phyloP scores from a whole-genome alignment of 2,329 filamentous ascomycete species.

The Cladosporium sphaerospermum region DNA sequence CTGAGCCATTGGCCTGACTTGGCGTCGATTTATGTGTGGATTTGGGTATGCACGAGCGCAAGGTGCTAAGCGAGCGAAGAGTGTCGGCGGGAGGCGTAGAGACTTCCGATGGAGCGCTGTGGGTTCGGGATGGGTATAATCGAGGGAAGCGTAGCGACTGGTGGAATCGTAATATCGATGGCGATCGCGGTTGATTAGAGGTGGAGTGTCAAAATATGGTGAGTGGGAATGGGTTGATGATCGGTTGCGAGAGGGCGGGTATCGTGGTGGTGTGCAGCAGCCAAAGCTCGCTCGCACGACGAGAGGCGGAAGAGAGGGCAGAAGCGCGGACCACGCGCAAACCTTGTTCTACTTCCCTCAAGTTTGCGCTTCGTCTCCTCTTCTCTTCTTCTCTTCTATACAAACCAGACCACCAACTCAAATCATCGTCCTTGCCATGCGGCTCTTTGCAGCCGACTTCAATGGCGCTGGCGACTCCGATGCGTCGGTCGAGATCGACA shows the following conservation, averaged over 20 bases:
- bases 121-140: not conserved
- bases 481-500: slow-evolving; percentile 64
- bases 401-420: slow-evolving; percentile 61
- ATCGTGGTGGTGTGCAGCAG: slow-evolving; percentile 1
- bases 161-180: not conserved
- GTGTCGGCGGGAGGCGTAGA: slow-evolving; percentile 5
- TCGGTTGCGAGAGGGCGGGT: not conserved
- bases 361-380: not conserved
- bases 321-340: slow-evolving; percentile 13
- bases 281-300: slow-evolving; percentile 6
- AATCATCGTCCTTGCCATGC: slow-evolving; percentile 61
- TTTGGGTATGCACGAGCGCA: slow-evolving; percentile 7
- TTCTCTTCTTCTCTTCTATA: not conserved
- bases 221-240: slow-evolving; percentile 5
- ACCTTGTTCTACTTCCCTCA: slow-evolving; percentile 34
- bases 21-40: not conserved
- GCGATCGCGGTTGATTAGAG: not conserved
- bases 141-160: not conserved
- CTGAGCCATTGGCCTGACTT: slow-evolving; percentile 25
- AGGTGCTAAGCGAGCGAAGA: slow-evolving; percentile 9
- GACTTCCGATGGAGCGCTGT: slow-evolving; percentile 9
- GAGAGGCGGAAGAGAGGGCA: slow-evolving; percentile 1
- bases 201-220: not conserved
- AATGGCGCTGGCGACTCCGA: slow-evolving; percentile 60
- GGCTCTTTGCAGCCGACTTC: slow-evolving; percentile 42